A percentile compares a stretch with the other conserved stretches of the same genome.
Evolutionary conservation across 2,329 filamentous ascomycete species (phyloP).

Genomic region (Aspergillus sp.): DNA sequence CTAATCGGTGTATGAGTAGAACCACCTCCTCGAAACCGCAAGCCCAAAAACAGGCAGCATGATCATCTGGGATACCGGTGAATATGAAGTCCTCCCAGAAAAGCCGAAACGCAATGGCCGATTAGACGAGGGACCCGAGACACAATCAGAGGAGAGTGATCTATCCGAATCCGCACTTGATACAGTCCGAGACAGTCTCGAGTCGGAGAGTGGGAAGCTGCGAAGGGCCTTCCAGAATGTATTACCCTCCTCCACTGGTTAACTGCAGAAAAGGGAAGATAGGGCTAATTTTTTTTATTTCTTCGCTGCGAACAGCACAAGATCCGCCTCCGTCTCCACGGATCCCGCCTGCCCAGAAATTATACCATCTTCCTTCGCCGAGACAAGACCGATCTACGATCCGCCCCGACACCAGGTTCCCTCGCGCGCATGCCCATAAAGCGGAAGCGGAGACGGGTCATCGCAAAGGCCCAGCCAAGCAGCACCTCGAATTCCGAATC

Average conservation of each 20-base stretch:
- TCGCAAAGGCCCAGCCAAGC: background rate
- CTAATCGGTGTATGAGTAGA: conserved; percentile 38
- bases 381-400: conserved; percentile 24
- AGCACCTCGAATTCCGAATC: background rate
- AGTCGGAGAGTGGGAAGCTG: conserved; percentile 47
- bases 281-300: background rate
- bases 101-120: conserved; percentile 22
- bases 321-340: conserved; percentile 57
- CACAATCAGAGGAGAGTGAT: conserved; percentile 26
- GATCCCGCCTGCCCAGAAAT: conserved; percentile 52
- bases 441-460: conserved; percentile 12
- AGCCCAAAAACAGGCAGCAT: conserved; percentile 57
- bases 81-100: conserved; percentile 55
- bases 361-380: conserved; percentile 59
- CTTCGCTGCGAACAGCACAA: conserved; percentile 43
- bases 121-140: conserved; percentile 30
- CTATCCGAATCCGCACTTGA: background rate
- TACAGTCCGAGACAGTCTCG: background rate
- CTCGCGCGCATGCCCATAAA: conserved; percentile 19
- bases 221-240: conserved; percentile 51
- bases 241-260: background rate
- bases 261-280: background rate
- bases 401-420: conserved; percentile 5
- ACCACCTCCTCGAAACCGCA: conserved; percentile 62
- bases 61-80: conserved; percentile 64